Evolutionary conservation across 2,329 filamentous ascomycete species (phyloP), one percentile per base, ranked within the genome.

Genomic region (Ilyonectria robusta): DNA sequence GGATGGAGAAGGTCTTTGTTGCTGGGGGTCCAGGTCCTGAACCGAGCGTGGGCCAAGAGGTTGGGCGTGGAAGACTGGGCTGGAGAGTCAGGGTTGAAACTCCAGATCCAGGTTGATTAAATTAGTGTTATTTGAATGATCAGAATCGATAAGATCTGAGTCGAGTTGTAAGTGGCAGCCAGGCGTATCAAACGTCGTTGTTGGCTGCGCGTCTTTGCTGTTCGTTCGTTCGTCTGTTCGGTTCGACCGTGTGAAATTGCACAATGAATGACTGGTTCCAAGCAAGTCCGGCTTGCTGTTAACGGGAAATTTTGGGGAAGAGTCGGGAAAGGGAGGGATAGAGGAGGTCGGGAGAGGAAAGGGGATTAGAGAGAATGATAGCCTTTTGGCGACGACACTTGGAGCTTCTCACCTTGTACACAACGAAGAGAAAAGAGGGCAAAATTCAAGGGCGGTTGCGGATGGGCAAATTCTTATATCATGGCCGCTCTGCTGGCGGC

Each of bases 221-320:
- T 69, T 59, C 57, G 67, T 64, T 71, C 26, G 60, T 62, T 68
- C 60, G 68, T 75, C 57, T 44, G 61, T 66, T 72, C 69, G 69
- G 65, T 67, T 69, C 46, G 62, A 62, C 64, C 57, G 59, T 65
- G 66, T 59, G 61, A 75, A 68, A 72, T 77, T 73, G 67, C 59
- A 66, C 65, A 76, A 83, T 81, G 84, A 87, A 81, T 84, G 85
- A 83, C 81, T 82, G 81, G 82, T 82, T 85, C 78, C 77, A 81
- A 86, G 86, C 87, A 89, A 89, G 87, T 82, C 87, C 87, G 78
- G 87, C 87, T 89, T 88, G 86, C 85, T 79, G 80, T 84, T 83
- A 78, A 83, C 80, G 79, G 79, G 73, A 82, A 75, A 72, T 73
- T 66, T 55, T 17, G 46, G 54, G 51, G 48, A 74, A 68, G 74